A percentile compares a stretch with the other conserved stretches of the same genome.
phyloP scores from a whole-genome alignment of 129 eudicot species.

The Sambucus nigra region DNA sequence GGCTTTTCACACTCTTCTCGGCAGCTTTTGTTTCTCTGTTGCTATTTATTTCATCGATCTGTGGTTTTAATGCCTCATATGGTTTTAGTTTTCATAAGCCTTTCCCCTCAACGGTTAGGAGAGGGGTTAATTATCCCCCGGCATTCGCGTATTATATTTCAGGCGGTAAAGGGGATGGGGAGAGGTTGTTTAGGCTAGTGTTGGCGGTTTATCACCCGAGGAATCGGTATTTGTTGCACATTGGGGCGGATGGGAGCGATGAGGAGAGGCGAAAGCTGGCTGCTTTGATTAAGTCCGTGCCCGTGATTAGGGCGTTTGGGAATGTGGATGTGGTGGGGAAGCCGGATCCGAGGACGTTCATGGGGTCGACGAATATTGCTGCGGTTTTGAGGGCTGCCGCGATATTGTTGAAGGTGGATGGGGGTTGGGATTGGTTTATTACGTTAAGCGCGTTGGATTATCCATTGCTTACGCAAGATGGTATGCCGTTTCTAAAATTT shows the following conservation, averaged over 20 bases:
- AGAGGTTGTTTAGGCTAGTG: constrained; percentile 51
- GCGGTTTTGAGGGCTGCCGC: constrained; percentile 69
- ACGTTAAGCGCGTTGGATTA: constrained; percentile 82
- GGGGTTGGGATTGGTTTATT: constrained; percentile 92
- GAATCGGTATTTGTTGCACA: constrained; percentile 77
- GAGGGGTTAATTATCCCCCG: constrained; percentile 69
- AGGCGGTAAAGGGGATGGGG: constrained; percentile 58
- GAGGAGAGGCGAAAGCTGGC: constrained; percentile 60
- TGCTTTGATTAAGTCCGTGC: constrained; percentile 42
- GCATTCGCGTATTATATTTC: constrained; percentile 80
- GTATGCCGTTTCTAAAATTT: constrained; percentile 19
- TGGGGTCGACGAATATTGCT: constrained; percentile 81
- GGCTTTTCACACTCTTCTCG: constrained; percentile 68
- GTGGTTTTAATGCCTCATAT: constrained; percentile 27
- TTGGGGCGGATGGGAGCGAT: constrained; percentile 50
- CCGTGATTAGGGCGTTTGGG: constrained; percentile 70
- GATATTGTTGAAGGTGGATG: constrained; percentile 73
- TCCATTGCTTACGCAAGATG: constrained; percentile 86
- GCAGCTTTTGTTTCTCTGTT: constrained; percentile 66
- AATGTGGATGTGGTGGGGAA: constrained; percentile 94
- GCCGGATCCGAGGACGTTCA: constrained; percentile 69
- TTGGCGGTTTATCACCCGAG: constrained; percentile 91
- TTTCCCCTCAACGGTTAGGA: constrained; percentile 38
- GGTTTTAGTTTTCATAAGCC: constrained; percentile 27
- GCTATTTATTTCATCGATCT: constrained; percentile 51